Percentiles rank a stretch among this genome's conserved stretches.
Evolutionary conservation across 805 yeast genomes (phyloP).

Genomic region (Saturnispora dispora): DNA sequence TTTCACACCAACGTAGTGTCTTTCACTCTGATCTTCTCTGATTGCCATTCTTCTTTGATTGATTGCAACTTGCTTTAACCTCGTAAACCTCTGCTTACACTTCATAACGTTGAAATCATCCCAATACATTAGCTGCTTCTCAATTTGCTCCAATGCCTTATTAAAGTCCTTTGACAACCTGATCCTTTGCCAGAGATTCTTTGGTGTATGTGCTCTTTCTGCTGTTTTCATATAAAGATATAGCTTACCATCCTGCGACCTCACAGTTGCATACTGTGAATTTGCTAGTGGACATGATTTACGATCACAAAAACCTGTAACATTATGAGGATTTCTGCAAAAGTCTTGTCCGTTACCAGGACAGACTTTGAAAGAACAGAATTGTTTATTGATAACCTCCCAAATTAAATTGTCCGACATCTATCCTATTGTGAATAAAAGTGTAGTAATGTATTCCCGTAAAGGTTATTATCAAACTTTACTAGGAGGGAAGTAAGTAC

Average conservation of each 20-base stretch:
- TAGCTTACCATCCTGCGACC: slow-evolving; percentile 67
- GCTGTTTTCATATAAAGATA: slow-evolving; percentile 94
- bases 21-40: slow-evolving; percentile 68
- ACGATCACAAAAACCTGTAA: slow-evolving; percentile 86
- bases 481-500: not conserved
- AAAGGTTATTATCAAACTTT: not conserved
- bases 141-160: slow-evolving; percentile 82
- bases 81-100: slow-evolving; percentile 91
- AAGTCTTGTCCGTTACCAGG: slow-evolving; percentile 76
- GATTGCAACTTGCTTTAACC: slow-evolving; percentile 90
- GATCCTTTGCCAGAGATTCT: slow-evolving; percentile 90
- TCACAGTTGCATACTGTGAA: slow-evolving; percentile 82
- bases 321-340: slow-evolving; percentile 94
- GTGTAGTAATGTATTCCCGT: not conserved
- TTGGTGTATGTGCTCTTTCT: slow-evolving; percentile 94
- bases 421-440: not conserved
- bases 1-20: slow-evolving; percentile 86
- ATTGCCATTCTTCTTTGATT: slow-evolving; percentile 90
- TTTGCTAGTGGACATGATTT: slow-evolving; percentile 96
- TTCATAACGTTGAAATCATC: slow-evolving; percentile 83
- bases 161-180: slow-evolving; percentile 82
- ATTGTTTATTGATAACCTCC: slow-evolving; percentile 93
- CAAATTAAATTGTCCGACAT: slow-evolving; percentile 60
- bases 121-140: slow-evolving; percentile 85
- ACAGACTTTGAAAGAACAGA: slow-evolving; percentile 81